Evolutionary conservation across 148 eudicot genomes (phyloP), one percentile per base, ranked within the genome.

Genomic region (Rheum nobile): DNA sequence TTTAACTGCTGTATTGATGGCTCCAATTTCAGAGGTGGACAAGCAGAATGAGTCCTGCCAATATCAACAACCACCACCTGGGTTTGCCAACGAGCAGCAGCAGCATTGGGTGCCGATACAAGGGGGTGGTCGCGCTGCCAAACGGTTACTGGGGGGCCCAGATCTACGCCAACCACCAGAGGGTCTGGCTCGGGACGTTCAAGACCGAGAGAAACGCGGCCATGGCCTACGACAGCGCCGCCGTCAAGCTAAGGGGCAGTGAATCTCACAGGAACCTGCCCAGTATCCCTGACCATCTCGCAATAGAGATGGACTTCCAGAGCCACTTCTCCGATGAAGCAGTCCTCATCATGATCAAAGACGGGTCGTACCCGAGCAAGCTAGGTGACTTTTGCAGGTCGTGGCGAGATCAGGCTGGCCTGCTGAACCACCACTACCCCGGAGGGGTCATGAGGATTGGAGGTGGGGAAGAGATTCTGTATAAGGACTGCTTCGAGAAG

Each of bases 131-230:
- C 29, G 71, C 69, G 29, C 90, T 84, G 50, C 81, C 75, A 1
- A 86, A 84, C 37, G 90, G 90, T 4, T 72, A 84, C 46, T 86
- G 84, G 83, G 90, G 90, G 0, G 90, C 90, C 0, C 87, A 86
- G 59, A 84, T 86, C 3, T 84, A 86, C 61, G 84, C 83, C 28
- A 75, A 80, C 71, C 84, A 82, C 41, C 77, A 67, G 3, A 77
- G 85, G 2, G 68, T 81, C 10, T 84, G 90, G 90, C 79, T 84
- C 1, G 90, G 90, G n/a, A 86, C 90, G 8, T 86, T 84, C 81
- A 81, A 78, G 28, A 79, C 90, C 1, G 90, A 84, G 71, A 73
- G 0, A 6, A 78, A 75, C 8, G 90, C 87, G 0, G 90, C 84
- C 0, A 31, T 71, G 68, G 90, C 90, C 4, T 86, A 86, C 19